Conservation (phyloP, 352 stramenopile genomes). For the Phytophthora multivora region DNA sequence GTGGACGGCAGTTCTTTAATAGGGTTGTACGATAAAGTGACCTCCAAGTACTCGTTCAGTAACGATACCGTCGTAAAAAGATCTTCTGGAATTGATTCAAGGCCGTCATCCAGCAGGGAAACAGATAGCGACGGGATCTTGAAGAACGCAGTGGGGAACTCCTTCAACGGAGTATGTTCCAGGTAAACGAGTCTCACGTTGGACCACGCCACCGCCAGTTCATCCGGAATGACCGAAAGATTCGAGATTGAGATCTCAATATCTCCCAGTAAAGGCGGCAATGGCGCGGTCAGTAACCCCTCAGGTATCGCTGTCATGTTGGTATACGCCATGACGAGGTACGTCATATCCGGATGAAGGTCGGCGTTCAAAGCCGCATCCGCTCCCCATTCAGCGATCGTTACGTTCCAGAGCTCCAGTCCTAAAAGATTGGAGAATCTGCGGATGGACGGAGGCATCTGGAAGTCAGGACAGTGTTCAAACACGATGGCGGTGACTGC, state of each 20-base stretch:
- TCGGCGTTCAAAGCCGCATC: conserved; percentile 41
- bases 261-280: conserved; percentile 48
- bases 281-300: conserved; percentile 29
- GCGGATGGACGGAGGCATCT: conserved; percentile 39
- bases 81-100: conserved; percentile 24
- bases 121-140: conserved; percentile 28
- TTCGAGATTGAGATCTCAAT: conserved; percentile 53
- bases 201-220: conserved; percentile 32
- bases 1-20: conserved; percentile 26
- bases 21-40: conserved; percentile 38
- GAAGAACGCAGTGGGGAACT: conserved; percentile 38
- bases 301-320: conserved; percentile 57
- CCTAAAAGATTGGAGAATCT: conserved; percentile 51
- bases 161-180: conserved; percentile 31
- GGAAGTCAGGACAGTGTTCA: conserved; percentile 43
- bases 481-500: conserved; percentile 42
- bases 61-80: conserved; percentile 24
- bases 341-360: conserved; percentile 37
- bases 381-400: conserved; percentile 38
- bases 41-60: conserved; percentile 28
- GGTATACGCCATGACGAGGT: conserved; percentile 47
- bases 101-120: conserved; percentile 31
- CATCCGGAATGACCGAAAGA: conserved; percentile 26
- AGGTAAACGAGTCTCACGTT: conserved; percentile 41
- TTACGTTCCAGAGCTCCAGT: conserved; percentile 65